These are phyloP conservation scores for Aspergillus ellipticus DNA, from an alignment of 495 filamentous ascomycete species.

Conservation along the genomic window DNA sequence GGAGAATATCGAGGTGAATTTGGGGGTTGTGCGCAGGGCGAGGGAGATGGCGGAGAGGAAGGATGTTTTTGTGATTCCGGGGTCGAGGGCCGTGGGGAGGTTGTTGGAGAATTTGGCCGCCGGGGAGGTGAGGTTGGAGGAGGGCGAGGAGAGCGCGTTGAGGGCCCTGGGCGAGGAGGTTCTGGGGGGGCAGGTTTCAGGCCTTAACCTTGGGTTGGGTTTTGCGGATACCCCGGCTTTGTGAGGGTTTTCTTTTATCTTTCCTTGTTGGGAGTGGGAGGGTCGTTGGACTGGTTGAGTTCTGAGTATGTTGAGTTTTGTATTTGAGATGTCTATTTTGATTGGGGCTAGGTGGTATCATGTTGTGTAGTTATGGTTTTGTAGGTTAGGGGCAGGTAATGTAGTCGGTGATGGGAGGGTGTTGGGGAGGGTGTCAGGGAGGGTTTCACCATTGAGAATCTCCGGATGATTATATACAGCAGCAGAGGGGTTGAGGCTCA, in stretches of 20 bases:
- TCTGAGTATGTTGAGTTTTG: too few species aligned
- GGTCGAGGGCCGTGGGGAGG: conserved; percentile 54
- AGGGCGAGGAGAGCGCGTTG: conserved; percentile 15
- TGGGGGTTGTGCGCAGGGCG: conserved; percentile 43
- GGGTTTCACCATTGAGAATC: too few species aligned
- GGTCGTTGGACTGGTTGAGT: too few species aligned
- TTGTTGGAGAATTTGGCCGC: conserved; percentile 52
- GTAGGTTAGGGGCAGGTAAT: too few species aligned
- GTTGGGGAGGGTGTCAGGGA: too few species aligned
- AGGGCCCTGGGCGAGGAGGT: conserved; percentile 9
- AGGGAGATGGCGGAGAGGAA: conserved; percentile 44
- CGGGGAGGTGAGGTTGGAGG: conserved; percentile 10
- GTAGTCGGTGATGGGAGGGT: too few species aligned
- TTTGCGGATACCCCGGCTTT: conserved; percentile 24
- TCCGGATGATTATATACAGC: not conserved
- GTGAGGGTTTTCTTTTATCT: conserved; percentile 1
- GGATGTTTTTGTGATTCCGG: conserved; percentile 57
- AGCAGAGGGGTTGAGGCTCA: not conserved
- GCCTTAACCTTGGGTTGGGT: conserved; percentile 16
- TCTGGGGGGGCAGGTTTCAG: conserved; percentile 21
- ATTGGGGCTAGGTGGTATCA: too few species aligned
- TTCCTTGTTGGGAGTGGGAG: too few species aligned
- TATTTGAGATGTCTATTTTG: too few species aligned
- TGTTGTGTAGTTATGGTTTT: too few species aligned
- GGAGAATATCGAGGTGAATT: conserved; percentile 51